Evolutionary conservation across 805 yeast species (phyloP).

Genomic region (Sporopachydermia quercuum): DNA sequence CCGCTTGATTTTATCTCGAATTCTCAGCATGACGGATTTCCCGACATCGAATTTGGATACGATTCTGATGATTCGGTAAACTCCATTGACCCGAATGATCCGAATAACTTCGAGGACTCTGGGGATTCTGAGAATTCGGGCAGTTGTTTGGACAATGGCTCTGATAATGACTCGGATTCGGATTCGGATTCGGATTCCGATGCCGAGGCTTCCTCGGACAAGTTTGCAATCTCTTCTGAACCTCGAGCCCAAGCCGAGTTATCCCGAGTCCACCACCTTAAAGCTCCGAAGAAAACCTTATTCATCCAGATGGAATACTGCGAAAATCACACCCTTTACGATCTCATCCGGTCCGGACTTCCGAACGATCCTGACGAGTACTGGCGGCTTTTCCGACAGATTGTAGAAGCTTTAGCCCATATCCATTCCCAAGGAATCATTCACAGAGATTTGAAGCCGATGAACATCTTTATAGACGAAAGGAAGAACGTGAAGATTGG

Average conservation of each 20-base stretch:
- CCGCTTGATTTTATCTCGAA: conserved; percentile 54
- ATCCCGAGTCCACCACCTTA: neutral
- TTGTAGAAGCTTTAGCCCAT: conserved; percentile 77
- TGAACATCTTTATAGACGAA: conserved; percentile 88
- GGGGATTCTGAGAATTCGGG: conserved; percentile 2
- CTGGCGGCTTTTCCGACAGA: conserved; percentile 81
- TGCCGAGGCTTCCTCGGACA: too few relatives aligned
- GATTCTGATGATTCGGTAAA: conserved; percentile 12
- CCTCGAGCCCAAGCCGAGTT: neutral
- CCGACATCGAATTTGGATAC: conserved; percentile 19
- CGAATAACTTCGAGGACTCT: conserved; percentile 5
- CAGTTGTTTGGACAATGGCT: conserved; percentile 1
- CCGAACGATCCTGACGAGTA: conserved; percentile 61
- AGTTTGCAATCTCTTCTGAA: too few relatives aligned
- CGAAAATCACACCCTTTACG: conserved; percentile 80
- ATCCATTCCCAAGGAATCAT: conserved; percentile 90
- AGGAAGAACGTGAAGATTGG: conserved; percentile 84
- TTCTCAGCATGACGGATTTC: conserved; percentile 26
- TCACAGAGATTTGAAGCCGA: conserved; percentile 90
- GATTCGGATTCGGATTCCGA: neutral
- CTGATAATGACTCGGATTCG: conserved; percentile 3
- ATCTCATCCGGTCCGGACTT: conserved; percentile 66
- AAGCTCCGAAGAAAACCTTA: conserved; percentile 43
- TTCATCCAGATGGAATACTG: conserved; percentile 98
- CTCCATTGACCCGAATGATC: conserved; percentile 11